These are phyloP conservation scores for Mycena galericulata DNA, from an alignment of 768 basidiomycete species.

Conservation along the genomic window DNA sequence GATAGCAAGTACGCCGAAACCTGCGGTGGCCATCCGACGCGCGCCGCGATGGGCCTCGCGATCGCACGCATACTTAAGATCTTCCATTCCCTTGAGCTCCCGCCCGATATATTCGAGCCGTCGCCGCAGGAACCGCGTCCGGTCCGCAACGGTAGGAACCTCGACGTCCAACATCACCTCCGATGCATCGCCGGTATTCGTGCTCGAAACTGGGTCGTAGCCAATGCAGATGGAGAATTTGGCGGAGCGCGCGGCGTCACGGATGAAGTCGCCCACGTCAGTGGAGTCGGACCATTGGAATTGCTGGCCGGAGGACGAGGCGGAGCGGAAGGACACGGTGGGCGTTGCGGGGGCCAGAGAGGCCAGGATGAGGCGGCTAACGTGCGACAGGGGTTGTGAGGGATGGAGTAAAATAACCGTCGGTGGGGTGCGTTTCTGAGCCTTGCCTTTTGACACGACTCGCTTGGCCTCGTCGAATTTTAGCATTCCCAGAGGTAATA, in stretches of 20 bases:
- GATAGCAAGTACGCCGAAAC: conserved; percentile 67
- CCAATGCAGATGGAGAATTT: conserved; percentile 64
- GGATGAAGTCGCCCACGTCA: conserved; percentile 75
- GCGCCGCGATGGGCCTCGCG: conserved; percentile 67
- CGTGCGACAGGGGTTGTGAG: conserved; percentile 75
- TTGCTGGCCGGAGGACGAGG: conserved; percentile 38
- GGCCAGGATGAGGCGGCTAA: conserved; percentile 66
- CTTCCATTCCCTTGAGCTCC: conserved; percentile 63
- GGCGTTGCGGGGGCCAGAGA: conserved; percentile 51
- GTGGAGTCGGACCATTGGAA: conserved; percentile 74
- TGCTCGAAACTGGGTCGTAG: conserved; percentile 35
- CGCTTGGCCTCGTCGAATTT: conserved; percentile 24
- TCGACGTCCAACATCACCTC: conserved; percentile 56
- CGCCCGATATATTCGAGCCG: conserved; percentile 56
- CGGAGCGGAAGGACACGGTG: conserved; percentile 60
- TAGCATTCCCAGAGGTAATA: conserved; percentile 60
- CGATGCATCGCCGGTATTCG: conserved; percentile 2
- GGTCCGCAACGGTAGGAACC: conserved; percentile 72
- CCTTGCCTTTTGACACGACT: conserved; percentile 12
- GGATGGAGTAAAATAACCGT: conserved; percentile 76
- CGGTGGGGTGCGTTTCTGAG: conserved; percentile 43
- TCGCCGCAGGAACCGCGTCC: conserved; percentile 68
- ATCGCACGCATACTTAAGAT: conserved; percentile 68
- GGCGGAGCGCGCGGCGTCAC: conserved; percentile 66
- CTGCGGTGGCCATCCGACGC: conserved; percentile 65